Conservation (phyloP, 2,329 filamentous ascomycete genomes). For the Cryphonectria radicalis region DNA sequence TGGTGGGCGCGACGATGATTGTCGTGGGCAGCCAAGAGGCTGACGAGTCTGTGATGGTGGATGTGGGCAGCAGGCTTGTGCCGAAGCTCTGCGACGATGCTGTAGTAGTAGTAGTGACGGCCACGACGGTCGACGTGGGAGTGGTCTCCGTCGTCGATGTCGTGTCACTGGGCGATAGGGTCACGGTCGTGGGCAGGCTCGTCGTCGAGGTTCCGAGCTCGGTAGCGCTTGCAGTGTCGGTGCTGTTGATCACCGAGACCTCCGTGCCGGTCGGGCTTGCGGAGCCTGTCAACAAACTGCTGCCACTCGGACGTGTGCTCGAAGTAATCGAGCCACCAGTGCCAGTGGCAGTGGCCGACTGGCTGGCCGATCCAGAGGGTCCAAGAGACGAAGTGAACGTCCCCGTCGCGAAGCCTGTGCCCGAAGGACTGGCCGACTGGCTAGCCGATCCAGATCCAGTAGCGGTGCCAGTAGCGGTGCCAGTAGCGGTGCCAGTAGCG, state of each 20-base stretch:
- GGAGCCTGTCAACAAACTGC: conserved; percentile 8
- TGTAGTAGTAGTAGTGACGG: conserved; percentile 43
- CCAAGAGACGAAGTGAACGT: background rate
- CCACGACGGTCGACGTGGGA: conserved; percentile 41
- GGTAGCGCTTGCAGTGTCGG: conserved; percentile 16
- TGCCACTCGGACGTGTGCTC: conserved; percentile 7
- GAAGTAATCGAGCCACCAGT: conserved; percentile 8
- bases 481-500: background rate
- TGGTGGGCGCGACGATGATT: conserved; percentile 60
- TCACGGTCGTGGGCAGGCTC: conserved; percentile 24
- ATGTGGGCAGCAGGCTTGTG: conserved; percentile 38
- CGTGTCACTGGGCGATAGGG: conserved; percentile 22
- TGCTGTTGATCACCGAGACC: conserved; percentile 25
- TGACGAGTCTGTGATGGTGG: conserved; percentile 48
- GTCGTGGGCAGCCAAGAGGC: conserved; percentile 60
- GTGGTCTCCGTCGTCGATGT: conserved; percentile 16
- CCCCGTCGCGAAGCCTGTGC: background rate
- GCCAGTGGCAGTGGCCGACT: background rate
- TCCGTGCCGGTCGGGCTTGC: conserved; percentile 12
- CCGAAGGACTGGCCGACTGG: background rate
- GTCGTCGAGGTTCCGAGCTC: conserved; percentile 19
- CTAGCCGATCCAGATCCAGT: conserved; percentile 17
- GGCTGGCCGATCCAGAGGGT: conserved; percentile 6
- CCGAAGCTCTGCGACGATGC: conserved; percentile 25
- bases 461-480: conserved; percentile 15